A percentile compares a stretch with the other conserved stretches of the same genome.
phyloP scores from a whole-genome alignment of 495 filamentous ascomycete genomes.

The Geopyxis carbonaria region DNA sequence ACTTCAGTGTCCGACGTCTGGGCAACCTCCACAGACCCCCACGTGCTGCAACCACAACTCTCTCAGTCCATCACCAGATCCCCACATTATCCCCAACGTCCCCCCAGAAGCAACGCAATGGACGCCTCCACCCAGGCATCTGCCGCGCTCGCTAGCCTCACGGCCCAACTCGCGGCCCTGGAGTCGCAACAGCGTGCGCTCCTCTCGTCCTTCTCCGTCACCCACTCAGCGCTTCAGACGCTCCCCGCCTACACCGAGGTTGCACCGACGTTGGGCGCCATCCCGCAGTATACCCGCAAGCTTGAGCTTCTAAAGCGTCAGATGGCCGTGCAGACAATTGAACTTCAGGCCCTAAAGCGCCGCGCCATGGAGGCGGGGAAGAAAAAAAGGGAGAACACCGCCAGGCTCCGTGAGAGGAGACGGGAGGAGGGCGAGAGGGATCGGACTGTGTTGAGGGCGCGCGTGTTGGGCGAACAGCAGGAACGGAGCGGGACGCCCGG shows the following conservation, averaged over 20 bases:
- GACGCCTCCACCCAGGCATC: not conserved
- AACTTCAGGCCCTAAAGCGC: constrained; percentile 15
- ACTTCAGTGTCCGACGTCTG: too few relatives aligned
- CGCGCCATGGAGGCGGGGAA: constrained; percentile 16
- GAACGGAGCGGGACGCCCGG: not conserved
- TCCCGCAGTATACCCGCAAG: constrained; percentile 20
- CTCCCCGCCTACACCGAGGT: constrained; percentile 17
- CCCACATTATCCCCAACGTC: too few relatives aligned
- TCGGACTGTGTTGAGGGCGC: constrained; percentile 19
- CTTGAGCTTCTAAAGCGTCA: constrained; percentile 14
- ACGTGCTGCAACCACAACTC: too few relatives aligned
- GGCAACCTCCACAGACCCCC: too few relatives aligned
- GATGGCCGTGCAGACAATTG: constrained; percentile 19
- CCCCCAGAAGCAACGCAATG: too few relatives aligned
- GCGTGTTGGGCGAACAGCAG: constrained; percentile 1
- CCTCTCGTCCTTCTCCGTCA: constrained; percentile 17
- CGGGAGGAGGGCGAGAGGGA: constrained; percentile 19
- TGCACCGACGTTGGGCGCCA: constrained; percentile 18
- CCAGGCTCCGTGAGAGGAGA: constrained; percentile 13
- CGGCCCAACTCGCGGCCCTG: constrained; percentile 2
- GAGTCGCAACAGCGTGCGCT: constrained; percentile 19
- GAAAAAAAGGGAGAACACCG: constrained; percentile 11
- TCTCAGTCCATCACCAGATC: too few relatives aligned
- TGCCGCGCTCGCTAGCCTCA: not conserved
- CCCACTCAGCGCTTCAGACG: constrained; percentile 11